Evolutionary conservation across 345 rosid species (phyloP), one percentile per base, ranked within the genome.

Genomic region (Ricinus communis): DNA sequence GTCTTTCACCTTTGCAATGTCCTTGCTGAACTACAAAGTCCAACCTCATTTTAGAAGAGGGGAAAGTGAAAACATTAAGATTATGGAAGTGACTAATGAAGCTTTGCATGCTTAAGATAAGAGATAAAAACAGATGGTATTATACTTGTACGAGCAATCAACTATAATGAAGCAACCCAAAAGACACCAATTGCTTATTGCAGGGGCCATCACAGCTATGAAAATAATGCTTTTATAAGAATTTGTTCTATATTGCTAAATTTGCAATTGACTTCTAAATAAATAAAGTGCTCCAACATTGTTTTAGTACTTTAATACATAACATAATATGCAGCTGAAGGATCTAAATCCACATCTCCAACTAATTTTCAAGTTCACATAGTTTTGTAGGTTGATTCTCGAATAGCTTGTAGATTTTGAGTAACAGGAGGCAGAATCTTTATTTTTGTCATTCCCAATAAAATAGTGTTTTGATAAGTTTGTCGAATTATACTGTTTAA

Each of bases 1-100:
- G 38, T 92, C 96, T 80, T 87, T 87, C 75, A 90, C 96, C 83
- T 87, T 90, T 28, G 91, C 86, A 9, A 90, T 89, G 76, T 92
- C 97, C 89, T 90, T 90, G 83, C 97, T 91, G 91, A 78, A 80
- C 79, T 66, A 85, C 71, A 70, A 77, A 68, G 54, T 45, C 43
- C 57, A 40, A 56, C 19, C 63, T 69, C 41, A 36, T 59, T 50
- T 77, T 64, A 80, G 77, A 79, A 36, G 49, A 66, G 62, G 8
- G 71, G 57, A 8, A 27, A 28, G 15, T 15, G 50, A 18, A 28
- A 15, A n/a, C 45, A 43, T 58, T 15, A 56, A 51, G 27, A 24
- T 49, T 69, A n/a, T 28, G 14, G 25, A 3, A 50, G 56, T 33
- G 51, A 24, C 1, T 38, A 47, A 72, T 5, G 57, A 59, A 52